These are phyloP conservation scores for Termitomyces heimii DNA, from an alignment of 768 basidiomycete species.

Conservation along the genomic window DNA sequence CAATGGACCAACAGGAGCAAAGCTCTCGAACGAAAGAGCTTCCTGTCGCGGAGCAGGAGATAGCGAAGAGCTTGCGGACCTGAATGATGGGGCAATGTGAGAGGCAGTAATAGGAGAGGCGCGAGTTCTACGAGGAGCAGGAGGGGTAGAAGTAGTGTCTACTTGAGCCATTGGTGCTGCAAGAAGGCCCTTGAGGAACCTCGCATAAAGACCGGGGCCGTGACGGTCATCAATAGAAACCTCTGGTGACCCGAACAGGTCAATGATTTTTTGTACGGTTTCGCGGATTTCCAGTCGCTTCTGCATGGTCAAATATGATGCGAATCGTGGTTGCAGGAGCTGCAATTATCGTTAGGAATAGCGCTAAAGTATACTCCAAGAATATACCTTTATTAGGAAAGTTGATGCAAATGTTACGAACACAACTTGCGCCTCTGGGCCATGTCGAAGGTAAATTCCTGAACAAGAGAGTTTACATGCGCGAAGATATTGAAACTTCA, in stretches of 20 bases:
- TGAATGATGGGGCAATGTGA: slow-evolving; percentile 26
- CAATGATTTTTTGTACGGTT: slow-evolving; percentile 59
- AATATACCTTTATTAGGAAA: slow-evolving; percentile 70
- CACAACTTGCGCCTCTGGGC: slow-evolving; percentile 75
- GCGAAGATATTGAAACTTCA: neutral
- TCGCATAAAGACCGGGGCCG: slow-evolving; percentile 74
- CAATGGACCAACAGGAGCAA: slow-evolving; percentile 33
- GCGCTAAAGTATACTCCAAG: neutral
- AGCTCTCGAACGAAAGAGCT: slow-evolving; percentile 41
- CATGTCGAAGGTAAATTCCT: slow-evolving; percentile 61
- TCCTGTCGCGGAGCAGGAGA: slow-evolving; percentile 41
- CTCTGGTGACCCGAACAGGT: slow-evolving; percentile 62
- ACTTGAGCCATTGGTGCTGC: slow-evolving; percentile 46
- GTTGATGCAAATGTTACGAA: slow-evolving; percentile 79
- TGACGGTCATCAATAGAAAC: slow-evolving; percentile 79
- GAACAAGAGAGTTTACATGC: slow-evolving; percentile 8
- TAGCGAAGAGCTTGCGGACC: slow-evolving; percentile 34
- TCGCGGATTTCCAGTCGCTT: slow-evolving; percentile 56
- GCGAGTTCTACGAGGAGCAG: slow-evolving; percentile 8
- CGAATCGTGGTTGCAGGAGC: slow-evolving; percentile 77
- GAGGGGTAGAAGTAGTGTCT: slow-evolving; percentile 18
- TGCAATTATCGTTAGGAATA: slow-evolving; percentile 16
- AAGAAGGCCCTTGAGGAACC: slow-evolving; percentile 70
- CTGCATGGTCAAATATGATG: slow-evolving; percentile 50
- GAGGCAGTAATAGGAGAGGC: neutral